Evolutionary conservation across 495 filamentous ascomycete species (phyloP), one percentile per base, ranked within the genome.

Genomic region (Aspergillus sparsus): DNA sequence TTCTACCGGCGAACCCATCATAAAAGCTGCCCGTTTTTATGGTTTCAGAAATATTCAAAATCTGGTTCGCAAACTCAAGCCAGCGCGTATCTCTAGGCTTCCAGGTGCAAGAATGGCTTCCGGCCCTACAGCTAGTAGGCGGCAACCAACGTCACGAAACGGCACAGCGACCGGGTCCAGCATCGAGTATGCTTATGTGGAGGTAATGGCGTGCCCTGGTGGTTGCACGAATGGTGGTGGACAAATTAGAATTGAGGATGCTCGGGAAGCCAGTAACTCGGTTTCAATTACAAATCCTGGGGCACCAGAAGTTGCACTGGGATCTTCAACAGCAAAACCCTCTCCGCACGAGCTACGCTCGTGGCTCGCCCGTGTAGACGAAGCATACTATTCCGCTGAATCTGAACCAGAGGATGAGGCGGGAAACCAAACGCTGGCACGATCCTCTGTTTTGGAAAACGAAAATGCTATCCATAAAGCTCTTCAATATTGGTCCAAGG

Each of bases 1-100:
- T 3, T 52, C 74, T 32, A 75, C 77, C 2, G 83, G 83, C 2
- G 74, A 85, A 45, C 73, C 81, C 2, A 66, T 96, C 11, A 84
- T 96, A 76, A 89, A 86, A 66, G 87, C 91, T 32, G 92, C 92
- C 15, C 85, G 94, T 52, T 98, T 92, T 68, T 98, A 98, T 68
- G 94, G 94, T 3, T 98, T 98, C 77, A 83, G 93, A 35, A 98
- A 98, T 64, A 98, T 98, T 61, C 93, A 97, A 71, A 98, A 98
- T 63, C 82, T 98, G 13, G 95, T 98, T 32, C 84, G 94, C 6
- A 85, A 89, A 57, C 74, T 98, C 44, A 96, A 95, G 66, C 94
- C 94, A 1, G 83, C 86, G 1, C 87, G 82, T 52, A 75, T 80
- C 10, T 89, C 86, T 33, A 83, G 90, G 36, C 86, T 96, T 76